Evolutionary conservation across 208 protist genomes (phyloP).

Genomic region (Porcisia hertigi): DNA sequence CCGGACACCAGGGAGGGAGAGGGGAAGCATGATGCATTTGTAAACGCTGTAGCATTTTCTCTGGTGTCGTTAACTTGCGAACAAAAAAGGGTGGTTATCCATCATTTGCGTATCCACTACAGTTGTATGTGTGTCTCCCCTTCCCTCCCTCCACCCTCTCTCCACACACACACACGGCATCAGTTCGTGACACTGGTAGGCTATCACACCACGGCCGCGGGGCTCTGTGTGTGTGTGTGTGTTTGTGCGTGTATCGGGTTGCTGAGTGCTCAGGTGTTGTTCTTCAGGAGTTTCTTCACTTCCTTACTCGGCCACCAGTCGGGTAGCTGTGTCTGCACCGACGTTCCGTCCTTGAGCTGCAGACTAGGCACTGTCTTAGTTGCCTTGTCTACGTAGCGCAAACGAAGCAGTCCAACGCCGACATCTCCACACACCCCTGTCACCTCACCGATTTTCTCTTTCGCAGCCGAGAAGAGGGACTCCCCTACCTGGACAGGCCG

Average conservation of each 20-base stretch:
- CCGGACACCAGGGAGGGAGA: too few relatives aligned
- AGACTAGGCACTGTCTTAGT: slow-evolving; percentile 50
- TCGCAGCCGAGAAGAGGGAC: slow-evolving; percentile 36
- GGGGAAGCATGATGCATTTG: too few relatives aligned
- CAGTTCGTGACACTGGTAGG: too few relatives aligned
- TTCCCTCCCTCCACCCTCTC: too few relatives aligned
- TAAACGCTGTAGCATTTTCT: too few relatives aligned
- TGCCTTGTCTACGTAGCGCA: slow-evolving; percentile 68
- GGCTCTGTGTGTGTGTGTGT: slow-evolving; percentile 5
- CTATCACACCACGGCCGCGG: too few relatives aligned
- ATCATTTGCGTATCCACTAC: too few relatives aligned
- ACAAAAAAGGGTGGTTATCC: too few relatives aligned
- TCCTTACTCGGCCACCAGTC: slow-evolving; percentile 78
- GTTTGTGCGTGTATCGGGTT: background rate
- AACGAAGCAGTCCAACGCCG: slow-evolving; percentile 67
- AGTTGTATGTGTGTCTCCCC: background rate
- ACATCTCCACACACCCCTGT: slow-evolving; percentile 42
- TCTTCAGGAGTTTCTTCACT: slow-evolving; percentile 73
- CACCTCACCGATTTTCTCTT: slow-evolving; percentile 70
- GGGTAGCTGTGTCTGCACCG: slow-evolving; percentile 47
- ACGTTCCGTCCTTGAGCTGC: slow-evolving; percentile 38
- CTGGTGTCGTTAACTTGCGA: too few relatives aligned
- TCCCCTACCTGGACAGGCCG: slow-evolving; percentile 35
- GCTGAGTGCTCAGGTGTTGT: slow-evolving; percentile 22
- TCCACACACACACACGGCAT: too few relatives aligned